Percentiles rank a stretch among this genome's conserved stretches.
phyloP scores from a whole-genome alignment of 495 filamentous ascomycete species.

The Penicillium angulare region DNA sequence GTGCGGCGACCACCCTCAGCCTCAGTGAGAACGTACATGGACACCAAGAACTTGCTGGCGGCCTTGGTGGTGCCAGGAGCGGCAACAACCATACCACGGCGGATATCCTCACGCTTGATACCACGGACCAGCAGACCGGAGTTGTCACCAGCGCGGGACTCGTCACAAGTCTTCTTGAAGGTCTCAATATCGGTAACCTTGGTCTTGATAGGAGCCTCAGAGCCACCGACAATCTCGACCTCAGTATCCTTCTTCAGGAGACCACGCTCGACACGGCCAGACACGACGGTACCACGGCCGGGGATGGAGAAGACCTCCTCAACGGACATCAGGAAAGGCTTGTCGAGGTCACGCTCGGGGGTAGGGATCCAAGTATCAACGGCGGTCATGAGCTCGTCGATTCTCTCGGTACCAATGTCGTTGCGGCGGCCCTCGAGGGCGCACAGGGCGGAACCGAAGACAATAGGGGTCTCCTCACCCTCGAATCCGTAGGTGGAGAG shows the following conservation, averaged over 20 bases:
- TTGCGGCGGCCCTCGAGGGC: slow-evolving; percentile 84
- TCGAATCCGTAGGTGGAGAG: slow-evolving; percentile 92
- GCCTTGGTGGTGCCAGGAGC: slow-evolving; percentile 75
- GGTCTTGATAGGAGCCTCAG: slow-evolving; percentile 77
- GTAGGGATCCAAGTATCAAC: slow-evolving; percentile 97
- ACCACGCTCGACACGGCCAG: slow-evolving; percentile 96
- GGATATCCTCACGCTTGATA: slow-evolving; percentile 88
- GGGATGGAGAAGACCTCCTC: slow-evolving; percentile 99
- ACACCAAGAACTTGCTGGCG: slow-evolving; percentile 85
- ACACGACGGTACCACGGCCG: slow-evolving; percentile 94
- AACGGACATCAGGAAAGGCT: slow-evolving; percentile 97
- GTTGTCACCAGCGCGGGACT: slow-evolving; percentile 93
- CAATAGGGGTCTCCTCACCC: slow-evolving; percentile 93
- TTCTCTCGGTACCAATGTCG: slow-evolving; percentile 81
- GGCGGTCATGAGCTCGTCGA: slow-evolving; percentile 83
- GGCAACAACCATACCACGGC: slow-evolving; percentile 88
- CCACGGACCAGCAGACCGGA: slow-evolving; percentile 96
- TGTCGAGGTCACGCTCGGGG: slow-evolving; percentile 84
- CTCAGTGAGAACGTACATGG: slow-evolving; percentile 95
- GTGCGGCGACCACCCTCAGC: slow-evolving; percentile 96
- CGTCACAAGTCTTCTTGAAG: slow-evolving; percentile 97
- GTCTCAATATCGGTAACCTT: slow-evolving; percentile 99
- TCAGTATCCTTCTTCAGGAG: slow-evolving; percentile 86
- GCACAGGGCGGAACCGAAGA: slow-evolving; percentile 94
- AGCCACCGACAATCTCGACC: slow-evolving; percentile 88